Conservation (phyloP, 202 grass and related monocot species). For the Musa balbisiana region DNA sequence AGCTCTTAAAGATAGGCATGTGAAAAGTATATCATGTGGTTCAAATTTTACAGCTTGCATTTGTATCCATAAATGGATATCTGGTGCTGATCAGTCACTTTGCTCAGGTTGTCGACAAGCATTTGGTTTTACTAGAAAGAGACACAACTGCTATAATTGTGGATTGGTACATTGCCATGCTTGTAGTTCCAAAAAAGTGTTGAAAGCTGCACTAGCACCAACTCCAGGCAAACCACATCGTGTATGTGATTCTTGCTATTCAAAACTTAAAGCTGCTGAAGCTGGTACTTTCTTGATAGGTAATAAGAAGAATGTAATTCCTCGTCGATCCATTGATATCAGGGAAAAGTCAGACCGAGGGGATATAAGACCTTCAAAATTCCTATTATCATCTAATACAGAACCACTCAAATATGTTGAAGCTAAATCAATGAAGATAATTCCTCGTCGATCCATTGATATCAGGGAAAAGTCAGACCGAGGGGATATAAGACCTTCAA, state of each 20-base stretch:
- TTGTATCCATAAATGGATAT: constrained; percentile 98
- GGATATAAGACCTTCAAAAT: constrained; percentile 56
- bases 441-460: constrained; percentile 65
- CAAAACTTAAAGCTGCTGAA: constrained; percentile 74
- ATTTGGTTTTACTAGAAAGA: constrained; percentile 92
- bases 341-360: constrained; percentile 51
- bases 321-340: constrained; percentile 61
- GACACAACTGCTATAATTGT: constrained; percentile 97
- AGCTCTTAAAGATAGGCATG: constrained; percentile 68
- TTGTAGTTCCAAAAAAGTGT: no score
- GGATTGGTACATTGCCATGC: no score
- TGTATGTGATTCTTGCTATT: constrained; percentile 79
- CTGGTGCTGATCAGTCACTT: constrained; percentile 69
- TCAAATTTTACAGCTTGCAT: constrained; percentile 93
- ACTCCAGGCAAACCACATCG: no score
- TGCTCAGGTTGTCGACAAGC: constrained; percentile 82
- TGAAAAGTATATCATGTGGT: constrained; percentile 88
- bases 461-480: constrained; percentile 47
- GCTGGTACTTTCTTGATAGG: constrained; percentile 19
- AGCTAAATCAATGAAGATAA: no score
- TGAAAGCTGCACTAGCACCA: no score
- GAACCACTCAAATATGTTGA: constrained; percentile 32
- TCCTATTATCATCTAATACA: constrained; percentile 40
- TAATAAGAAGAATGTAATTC: constrained; percentile 48
- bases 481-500: constrained; percentile 55